Percentiles rank a stretch among this genome's conserved stretches.
These are phyloP conservation scores for Aspergillus sp. DNA, from an alignment of 2,329 filamentous ascomycete species.

Conservation along the genomic window DNA sequence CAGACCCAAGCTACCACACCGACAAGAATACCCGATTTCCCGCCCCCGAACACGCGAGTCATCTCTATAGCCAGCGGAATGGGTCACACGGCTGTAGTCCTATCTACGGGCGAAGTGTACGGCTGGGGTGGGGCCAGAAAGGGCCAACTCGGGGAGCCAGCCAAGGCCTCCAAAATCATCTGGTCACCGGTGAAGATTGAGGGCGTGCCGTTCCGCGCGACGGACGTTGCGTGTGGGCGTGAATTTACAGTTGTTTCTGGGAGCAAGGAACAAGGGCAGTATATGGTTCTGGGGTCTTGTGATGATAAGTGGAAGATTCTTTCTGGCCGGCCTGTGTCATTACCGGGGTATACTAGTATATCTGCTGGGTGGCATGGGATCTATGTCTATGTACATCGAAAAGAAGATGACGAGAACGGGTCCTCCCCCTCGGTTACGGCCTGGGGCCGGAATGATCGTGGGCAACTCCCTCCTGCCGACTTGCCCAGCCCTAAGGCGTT, in stretches of 20 bases:
- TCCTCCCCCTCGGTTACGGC: slow-evolving; percentile 52
- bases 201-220: slow-evolving; percentile 53
- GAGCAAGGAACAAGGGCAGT: slow-evolving; percentile 46
- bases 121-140: slow-evolving; percentile 87
- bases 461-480: slow-evolving; percentile 60
- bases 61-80: slow-evolving; percentile 63
- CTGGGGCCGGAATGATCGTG: slow-evolving; percentile 82
- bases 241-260: slow-evolving; percentile 73
- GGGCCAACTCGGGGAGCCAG: slow-evolving; percentile 64
- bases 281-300: slow-evolving; percentile 59
- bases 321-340: slow-evolving; percentile 45
- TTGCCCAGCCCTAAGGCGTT: slow-evolving; percentile 55
- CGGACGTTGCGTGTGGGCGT: slow-evolving; percentile 65
- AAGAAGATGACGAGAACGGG: slow-evolving; percentile 6
- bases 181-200: slow-evolving; percentile 55
- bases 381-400: slow-evolving; percentile 63
- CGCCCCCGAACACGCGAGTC: slow-evolving; percentile 51
- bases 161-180: slow-evolving; percentile 40
- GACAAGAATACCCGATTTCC: slow-evolving; percentile 53
- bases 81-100: slow-evolving; percentile 65
- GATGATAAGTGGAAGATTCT: slow-evolving; percentile 59
- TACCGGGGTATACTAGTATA: slow-evolving; percentile 51
- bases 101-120: slow-evolving; percentile 68
- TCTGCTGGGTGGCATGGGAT: slow-evolving; percentile 76
- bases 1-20: slow-evolving; percentile 27